These are phyloP conservation scores for Cryptococcus sp. DNA, from an alignment of 1,284 basidiomycete species.

Conservation along the genomic window DNA sequence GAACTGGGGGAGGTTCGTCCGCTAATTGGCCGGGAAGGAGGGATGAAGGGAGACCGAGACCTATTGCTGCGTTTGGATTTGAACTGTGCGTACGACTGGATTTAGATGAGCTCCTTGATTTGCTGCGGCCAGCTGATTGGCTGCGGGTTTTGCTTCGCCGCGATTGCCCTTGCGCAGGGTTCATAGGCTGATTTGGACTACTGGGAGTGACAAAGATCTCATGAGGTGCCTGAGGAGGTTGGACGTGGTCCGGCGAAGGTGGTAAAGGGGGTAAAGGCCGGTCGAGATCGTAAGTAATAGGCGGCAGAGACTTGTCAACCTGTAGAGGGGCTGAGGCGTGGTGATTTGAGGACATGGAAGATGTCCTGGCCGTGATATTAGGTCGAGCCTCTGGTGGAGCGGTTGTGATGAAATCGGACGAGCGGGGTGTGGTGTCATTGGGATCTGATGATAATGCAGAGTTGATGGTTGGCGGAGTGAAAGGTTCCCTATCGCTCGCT, in stretches of 20 bases:
- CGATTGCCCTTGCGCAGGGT: slow-evolving; percentile 4
- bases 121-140: slow-evolving; percentile 14
- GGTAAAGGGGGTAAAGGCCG: slow-evolving; percentile 38
- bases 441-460: slow-evolving; percentile 4
- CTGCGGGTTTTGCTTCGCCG: slow-evolving; percentile 9
- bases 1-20: slow-evolving; percentile 3
- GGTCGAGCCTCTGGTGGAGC: slow-evolving; percentile 1
- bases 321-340: neutral
- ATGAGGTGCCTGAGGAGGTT: slow-evolving; percentile 3
- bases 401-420: neutral
- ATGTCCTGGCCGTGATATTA: slow-evolving; percentile 1
- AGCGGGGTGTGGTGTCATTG: neutral
- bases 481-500: slow-evolving; percentile 24
- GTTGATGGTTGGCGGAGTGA: slow-evolving; percentile 1
- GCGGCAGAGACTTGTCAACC: slow-evolving; percentile 23
- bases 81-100: slow-evolving; percentile 18
- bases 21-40: slow-evolving; percentile 8
- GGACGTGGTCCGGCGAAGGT: slow-evolving; percentile 4
- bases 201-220: slow-evolving; percentile 47
- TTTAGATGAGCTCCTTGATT: slow-evolving; percentile 4
- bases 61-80: slow-evolving; percentile 31
- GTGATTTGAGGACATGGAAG: neutral
- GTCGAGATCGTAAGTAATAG: slow-evolving; percentile 17
- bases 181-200: slow-evolving; percentile 30
- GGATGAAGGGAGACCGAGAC: slow-evolving; percentile 39